Conservation (phyloP, 805 yeast species). For the Scheffersomyces coipomensis region DNA sequence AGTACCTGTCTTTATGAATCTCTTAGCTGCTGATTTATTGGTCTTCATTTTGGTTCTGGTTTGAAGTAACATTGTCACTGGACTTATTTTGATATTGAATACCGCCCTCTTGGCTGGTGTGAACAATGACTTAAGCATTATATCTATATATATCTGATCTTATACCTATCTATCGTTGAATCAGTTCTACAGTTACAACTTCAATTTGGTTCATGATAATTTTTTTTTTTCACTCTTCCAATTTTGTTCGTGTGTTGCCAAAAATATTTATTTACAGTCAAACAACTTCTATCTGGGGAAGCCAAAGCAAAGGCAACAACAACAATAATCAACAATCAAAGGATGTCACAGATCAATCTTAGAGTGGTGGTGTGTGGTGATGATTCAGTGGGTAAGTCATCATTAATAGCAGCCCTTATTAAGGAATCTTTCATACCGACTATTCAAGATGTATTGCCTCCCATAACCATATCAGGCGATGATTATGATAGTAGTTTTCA, state of each 20-base stretch:
- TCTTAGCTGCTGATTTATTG: conserved; percentile 82
- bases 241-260: too few relatives aligned
- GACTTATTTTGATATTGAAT: too few relatives aligned
- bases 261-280: too few relatives aligned
- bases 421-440: conserved; percentile 75
- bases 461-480: conserved; percentile 73
- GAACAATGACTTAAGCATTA: too few relatives aligned
- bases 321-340: background rate
- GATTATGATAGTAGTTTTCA: conserved; percentile 48
- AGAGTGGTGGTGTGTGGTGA: conserved; percentile 93
- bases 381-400: conserved; percentile 84
- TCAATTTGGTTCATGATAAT: too few relatives aligned
- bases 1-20: conserved; percentile 76
- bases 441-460: conserved; percentile 64
- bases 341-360: conserved; percentile 50
- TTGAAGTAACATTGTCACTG: conserved; percentile 27
- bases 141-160: too few relatives aligned
- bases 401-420: conserved; percentile 73
- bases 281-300: too few relatives aligned
- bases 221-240: too few relatives aligned
- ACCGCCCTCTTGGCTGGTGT: too few relatives aligned
- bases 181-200: too few relatives aligned
- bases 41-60: conserved; percentile 61
- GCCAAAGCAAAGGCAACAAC: background rate
- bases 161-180: too few relatives aligned